Percentiles rank a stretch among this genome's conserved stretches.
Conservation (phyloP, 805 yeast genomes). For the Saccharomyces kudriavzevii region DNA sequence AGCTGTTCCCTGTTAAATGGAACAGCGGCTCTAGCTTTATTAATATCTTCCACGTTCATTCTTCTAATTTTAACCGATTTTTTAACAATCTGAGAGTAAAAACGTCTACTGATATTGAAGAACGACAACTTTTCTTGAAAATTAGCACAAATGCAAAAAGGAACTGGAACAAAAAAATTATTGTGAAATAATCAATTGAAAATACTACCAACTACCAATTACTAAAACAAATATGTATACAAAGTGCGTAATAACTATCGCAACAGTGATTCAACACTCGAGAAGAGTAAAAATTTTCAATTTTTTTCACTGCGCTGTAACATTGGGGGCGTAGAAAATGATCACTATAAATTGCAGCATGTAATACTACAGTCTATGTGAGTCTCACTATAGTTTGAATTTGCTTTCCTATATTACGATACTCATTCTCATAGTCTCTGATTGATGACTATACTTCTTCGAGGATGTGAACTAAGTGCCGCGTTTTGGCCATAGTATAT, state of each 20-base stretch:
- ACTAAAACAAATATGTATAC: neutral
- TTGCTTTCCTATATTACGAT: neutral
- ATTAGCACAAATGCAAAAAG: neutral
- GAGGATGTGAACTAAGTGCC: neutral
- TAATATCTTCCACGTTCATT: slow-evolving; percentile 30
- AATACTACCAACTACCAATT: neutral
- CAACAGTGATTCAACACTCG: neutral
- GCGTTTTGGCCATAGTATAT: neutral
- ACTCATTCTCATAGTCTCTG: too few relatives aligned
- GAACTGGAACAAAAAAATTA: neutral
- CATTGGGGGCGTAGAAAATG: neutral
- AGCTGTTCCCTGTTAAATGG: slow-evolving; percentile 75
- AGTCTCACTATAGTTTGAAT: neutral
- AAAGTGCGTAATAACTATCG: neutral
- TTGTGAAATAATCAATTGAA: neutral
- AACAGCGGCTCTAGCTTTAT: slow-evolving; percentile 25
- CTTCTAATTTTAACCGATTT: slow-evolving; percentile 21
- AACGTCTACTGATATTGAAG: slow-evolving; percentile 16
- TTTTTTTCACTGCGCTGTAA: neutral
- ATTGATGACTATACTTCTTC: too few relatives aligned
- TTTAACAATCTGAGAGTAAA: slow-evolving; percentile 22
- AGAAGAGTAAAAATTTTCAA: neutral
- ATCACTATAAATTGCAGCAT: neutral
- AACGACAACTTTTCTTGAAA: slow-evolving; percentile 7
- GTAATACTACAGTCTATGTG: neutral